These are phyloP conservation scores for Yamadazyma conglobata DNA, from an alignment of 1,139 yeast genomes.

Conservation along the genomic window DNA sequence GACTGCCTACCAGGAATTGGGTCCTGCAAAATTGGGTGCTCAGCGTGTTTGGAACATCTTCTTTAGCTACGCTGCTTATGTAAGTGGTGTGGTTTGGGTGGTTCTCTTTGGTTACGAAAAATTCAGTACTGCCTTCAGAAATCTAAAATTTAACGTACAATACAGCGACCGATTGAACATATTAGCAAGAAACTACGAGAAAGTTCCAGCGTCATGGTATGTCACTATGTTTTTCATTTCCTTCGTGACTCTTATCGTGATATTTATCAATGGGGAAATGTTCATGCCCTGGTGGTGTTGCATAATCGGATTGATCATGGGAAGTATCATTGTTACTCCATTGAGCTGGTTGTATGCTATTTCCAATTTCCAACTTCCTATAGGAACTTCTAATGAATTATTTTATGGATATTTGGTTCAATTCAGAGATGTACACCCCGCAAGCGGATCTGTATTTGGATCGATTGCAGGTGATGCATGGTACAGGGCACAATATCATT, in stretches of 20 bases:
- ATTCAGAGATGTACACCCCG: conserved; percentile 36
- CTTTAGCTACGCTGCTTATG: conserved; percentile 50
- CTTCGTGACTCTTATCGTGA: conserved; percentile 29
- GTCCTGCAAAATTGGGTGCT: conserved; percentile 41
- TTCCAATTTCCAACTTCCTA: conserved; percentile 49
- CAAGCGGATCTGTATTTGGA: conserved; percentile 47
- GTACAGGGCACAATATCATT: conserved; percentile 50
- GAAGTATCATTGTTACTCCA: conserved; percentile 45
- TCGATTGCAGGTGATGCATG: conserved; percentile 53
- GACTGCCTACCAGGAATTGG: conserved; percentile 37
- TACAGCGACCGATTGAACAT: conserved; percentile 40
- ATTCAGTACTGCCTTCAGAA: conserved; percentile 15
- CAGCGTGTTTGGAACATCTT: conserved; percentile 50
- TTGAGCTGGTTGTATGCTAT: conserved; percentile 49
- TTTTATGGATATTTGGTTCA: conserved; percentile 46
- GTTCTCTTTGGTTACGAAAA: conserved; percentile 32
- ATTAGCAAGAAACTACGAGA: conserved; percentile 32
- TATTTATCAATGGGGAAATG: conserved; percentile 35
- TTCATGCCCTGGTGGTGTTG: conserved; percentile 52
- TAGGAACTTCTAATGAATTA: conserved; percentile 50
- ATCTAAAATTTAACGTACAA: conserved; percentile 15
- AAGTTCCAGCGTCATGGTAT: conserved; percentile 45
- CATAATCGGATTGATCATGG: conserved; percentile 39
- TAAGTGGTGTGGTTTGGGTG: conserved; percentile 48
- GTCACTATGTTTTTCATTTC: conserved; percentile 29